Base-by-base conservation (phyloP, 371 early-diverging fungal species). In the Neoconidiobolus thromboides region DNA sequence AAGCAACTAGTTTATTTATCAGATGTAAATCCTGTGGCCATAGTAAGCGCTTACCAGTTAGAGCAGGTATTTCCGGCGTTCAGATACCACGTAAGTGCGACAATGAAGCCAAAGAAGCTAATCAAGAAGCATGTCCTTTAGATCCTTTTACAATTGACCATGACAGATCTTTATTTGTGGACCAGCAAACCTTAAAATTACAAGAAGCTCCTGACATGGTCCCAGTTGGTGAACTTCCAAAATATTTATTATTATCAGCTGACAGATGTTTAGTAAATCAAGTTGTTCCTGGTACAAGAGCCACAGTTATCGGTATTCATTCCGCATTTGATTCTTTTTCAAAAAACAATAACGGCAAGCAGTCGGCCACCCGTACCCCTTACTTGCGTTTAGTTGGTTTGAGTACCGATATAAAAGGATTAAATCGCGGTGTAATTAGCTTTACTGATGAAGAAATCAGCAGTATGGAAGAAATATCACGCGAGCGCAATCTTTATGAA, bases 121-220 rank as follows among this genome's bases (percentile, higher is more conserved):
- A 75, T 62, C 65, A 66, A 43, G 70, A 66, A 71, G 60, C 69
- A 63, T 97, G 98, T 65, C 87, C 90, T 3, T 55, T 96, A 62
- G 99, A 99, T 67, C 96, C 99, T 10, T 99, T 82, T 69, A 76
- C 89, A 6, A 85, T 98, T 61, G 77, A 93, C 47, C 93, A 94
- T 61, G 98, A 99, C 73, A 94, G 93, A 71, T 89, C 90, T 69
- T 76, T 73, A 60, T 96, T 95, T 71, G 85, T 95, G n/a, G 99
- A 99, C 73, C 87, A 89, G 58, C 99, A 99, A 72, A 82, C 82
- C 6, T 76, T 98, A 61, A 99, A 99, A 72, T 78, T 99, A 42
- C 99, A 99, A 70, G 99, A 99, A 71, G 76, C 85, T 14, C 95
- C 95, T 41, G 98, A 96, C 61, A 92, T 93, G 77, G 93, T 99